Evolutionary conservation across 2,329 filamentous ascomycete genomes (phyloP), one percentile per base, ranked within the genome.

Genomic region (Claviceps cyperi): DNA sequence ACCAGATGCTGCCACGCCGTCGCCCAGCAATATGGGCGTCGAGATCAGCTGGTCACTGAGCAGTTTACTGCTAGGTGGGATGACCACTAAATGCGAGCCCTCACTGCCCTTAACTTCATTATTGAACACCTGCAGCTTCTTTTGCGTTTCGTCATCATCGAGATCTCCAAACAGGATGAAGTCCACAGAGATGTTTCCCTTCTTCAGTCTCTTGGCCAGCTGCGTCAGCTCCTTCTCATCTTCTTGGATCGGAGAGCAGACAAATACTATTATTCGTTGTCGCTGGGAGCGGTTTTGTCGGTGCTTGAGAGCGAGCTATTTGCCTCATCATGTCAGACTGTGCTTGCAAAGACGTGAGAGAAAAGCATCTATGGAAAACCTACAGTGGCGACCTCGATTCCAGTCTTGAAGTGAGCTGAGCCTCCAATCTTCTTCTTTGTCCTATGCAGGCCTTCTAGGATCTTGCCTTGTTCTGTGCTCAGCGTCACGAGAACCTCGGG

Each of bases 201-300:
- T 98, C 81, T 97, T 97, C 89, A 97, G 94, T 73, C 92, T 94
- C 74, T 92, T 94, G 43, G 92, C 90, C 32, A 98, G 77, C 63
- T 87, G 86, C 54, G 90, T 78, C 47, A 98, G 80, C 49, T 84
- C 81, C 71, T 92, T 92, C 67, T 96, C 86, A 56, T 87, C 84
- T 63, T 98, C 92, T 54, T 82, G 77, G 62, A 97, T 83, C 28
- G 90, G 86, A 41, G 89, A 95, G 77, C 92, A 98, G 55, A 90
- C 84, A 68, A 98, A 96, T 53, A 94, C 89, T 69, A 98, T 85
- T 75, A 98, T 94, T 58, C 92, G 86, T 75, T 95, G 90, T 59
- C 88, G 82, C 71, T 97, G 92, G 46, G 87, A 88, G 70, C 95
- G 95, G 73, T 98, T 97, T 71, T 95, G 90, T 61, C 92, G 84